Base-by-base conservation (phyloP, 352 stramenopile species). In the Pseudoperonospora humuli region DNA sequence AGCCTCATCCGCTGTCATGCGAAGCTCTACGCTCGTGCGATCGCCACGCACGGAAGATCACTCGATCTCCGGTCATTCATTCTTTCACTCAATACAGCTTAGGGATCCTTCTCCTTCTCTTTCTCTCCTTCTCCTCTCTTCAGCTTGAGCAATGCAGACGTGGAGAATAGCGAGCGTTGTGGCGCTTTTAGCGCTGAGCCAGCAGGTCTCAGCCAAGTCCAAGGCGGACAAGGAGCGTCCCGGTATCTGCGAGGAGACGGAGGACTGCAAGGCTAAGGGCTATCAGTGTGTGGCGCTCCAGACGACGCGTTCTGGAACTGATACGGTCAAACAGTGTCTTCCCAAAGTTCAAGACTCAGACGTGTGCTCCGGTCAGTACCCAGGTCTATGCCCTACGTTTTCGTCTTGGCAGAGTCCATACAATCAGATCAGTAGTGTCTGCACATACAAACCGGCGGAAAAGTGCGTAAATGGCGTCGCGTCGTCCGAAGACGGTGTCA, bases 361-460 rank as follows among this genome's bases (percentile, higher is more conserved):
- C 42, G 63, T 84, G 25, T 85, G 76, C 54, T 76, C 71, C 3
- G 76, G 76, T 10, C 68, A 82, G 59, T 72, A 67, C 39, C 54
- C 67, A 4, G 76, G 74, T 29, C 57, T 84, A 42, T 86, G 76
- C 44, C 74, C 76, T 10, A 78, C 67, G 26, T 86, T 89, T 53
- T 68, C 70, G 49, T 82, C 71, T 10, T 86, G 74, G 76, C 45
- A 33, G 45, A 60, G 61, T 36, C 67, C 71, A 28, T 86, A 84
- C 63, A 83, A 83, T 55, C 55, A 71, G 39, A 83, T 88, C 60
- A 81, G 71, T 59, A 84, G 74, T 32, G 70, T 86, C 18, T 89
- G 76, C 54, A 84, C 74, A 17, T 86, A 84, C 66, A 83, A 74
- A 17, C 69, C 75, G 7, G 76, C 68, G 2, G 72, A 82, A 34